Evolutionary conservation across 352 stramenopile genomes (phyloP).

Genomic region (Pythium phragmitis): DNA sequence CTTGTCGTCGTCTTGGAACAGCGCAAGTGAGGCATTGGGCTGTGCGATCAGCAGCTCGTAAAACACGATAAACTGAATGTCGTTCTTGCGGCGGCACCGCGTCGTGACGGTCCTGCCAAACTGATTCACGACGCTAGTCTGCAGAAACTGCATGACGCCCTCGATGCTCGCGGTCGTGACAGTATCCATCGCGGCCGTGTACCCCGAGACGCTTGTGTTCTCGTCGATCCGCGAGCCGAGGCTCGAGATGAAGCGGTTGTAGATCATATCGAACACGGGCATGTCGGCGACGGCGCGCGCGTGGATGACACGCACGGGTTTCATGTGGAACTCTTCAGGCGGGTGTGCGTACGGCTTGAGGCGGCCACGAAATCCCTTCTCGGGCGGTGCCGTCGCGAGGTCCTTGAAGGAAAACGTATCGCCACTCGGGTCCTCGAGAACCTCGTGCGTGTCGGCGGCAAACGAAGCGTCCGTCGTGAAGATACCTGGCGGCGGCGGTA

Average conservation of each 20-base stretch:
- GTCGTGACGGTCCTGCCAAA: conserved; percentile 49
- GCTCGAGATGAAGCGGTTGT: conserved; percentile 59
- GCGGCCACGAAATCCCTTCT: neutral
- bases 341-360: conserved; percentile 18
- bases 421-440: conserved; percentile 7
- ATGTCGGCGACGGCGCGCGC: conserved; percentile 70
- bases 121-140: conserved; percentile 83
- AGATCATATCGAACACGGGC: conserved; percentile 50
- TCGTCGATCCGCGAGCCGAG: conserved; percentile 35
- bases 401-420: neutral
- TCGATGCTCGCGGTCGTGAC: conserved; percentile 79
- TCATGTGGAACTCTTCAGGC: conserved; percentile 56
- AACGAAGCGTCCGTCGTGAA: conserved; percentile 25
- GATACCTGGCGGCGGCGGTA: conserved; percentile 13
- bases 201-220: conserved; percentile 40
- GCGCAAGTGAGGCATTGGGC: conserved; percentile 69
- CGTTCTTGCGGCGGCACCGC: conserved; percentile 76
- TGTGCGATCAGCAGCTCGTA: conserved; percentile 75
- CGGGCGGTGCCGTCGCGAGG: neutral
- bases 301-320: conserved; percentile 67
- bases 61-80: conserved; percentile 77
- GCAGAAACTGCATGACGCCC: conserved; percentile 82
- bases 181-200: conserved; percentile 62
- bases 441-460: conserved; percentile 11
- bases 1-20: conserved; percentile 46